Percentiles rank a stretch among this genome's conserved stretches.
Conservation (phyloP, 2,329 filamentous ascomycete genomes). For the Balansia obtecta region DNA sequence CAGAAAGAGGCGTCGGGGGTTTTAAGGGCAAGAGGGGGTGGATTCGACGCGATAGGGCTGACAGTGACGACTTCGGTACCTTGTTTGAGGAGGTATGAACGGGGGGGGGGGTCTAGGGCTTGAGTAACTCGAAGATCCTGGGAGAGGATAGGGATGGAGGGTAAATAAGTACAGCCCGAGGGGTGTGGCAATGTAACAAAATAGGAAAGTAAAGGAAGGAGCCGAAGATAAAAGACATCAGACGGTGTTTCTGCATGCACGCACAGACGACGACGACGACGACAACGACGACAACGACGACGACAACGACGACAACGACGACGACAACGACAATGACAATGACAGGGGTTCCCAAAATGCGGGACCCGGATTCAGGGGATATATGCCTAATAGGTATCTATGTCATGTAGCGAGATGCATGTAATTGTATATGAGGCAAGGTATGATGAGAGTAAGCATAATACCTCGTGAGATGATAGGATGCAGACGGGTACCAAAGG, state of each 20-base stretch:
- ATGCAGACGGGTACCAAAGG: background rate
- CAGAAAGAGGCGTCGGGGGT: background rate
- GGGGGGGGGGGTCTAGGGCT: background rate
- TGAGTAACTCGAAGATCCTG: background rate
- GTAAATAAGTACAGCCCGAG: background rate
- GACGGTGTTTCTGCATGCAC: too few relatives aligned
- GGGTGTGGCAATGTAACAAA: too few relatives aligned
- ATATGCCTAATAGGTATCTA: background rate
- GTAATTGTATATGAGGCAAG: too few relatives aligned
- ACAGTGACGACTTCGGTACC: background rate
- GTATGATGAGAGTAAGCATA: too few relatives aligned
- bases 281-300: too few relatives aligned
- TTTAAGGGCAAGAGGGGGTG: background rate
- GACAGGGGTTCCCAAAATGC: slow-evolving; percentile 1
- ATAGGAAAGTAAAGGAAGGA: too few relatives aligned
- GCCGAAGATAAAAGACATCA: too few relatives aligned
- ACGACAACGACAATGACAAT: background rate
- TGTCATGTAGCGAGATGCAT: background rate
- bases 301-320: background rate
- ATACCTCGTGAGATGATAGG: background rate
- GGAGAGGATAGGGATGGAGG: background rate
- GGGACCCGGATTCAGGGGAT: slow-evolving; percentile 1
- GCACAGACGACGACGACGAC: too few relatives aligned
- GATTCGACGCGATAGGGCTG: slow-evolving; percentile 4
- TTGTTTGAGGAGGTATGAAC: background rate